Evolutionary conservation across 768 basidiomycete species (phyloP).

Genomic region (Suillus luteus): DNA sequence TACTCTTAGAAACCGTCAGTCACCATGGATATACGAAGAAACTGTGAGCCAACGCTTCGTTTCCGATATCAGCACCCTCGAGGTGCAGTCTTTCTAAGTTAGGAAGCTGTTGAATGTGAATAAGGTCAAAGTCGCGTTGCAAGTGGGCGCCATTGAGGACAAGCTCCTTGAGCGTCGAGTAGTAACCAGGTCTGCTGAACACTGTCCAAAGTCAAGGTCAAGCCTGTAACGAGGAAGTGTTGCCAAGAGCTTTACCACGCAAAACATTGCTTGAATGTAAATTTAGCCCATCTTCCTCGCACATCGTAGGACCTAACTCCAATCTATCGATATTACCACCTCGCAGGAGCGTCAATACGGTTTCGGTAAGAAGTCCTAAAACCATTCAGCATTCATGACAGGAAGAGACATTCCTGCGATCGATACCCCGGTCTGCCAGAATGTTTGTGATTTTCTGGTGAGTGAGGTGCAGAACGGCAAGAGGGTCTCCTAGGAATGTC

Average conservation of each 20-base stretch:
- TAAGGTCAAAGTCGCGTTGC: conserved; percentile 47
- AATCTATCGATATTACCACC: conserved; percentile 46
- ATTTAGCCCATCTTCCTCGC: conserved; percentile 52
- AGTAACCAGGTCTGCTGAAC: conserved; percentile 53
- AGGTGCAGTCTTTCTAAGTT: conserved; percentile 48
- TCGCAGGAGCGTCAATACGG: conserved; percentile 46
- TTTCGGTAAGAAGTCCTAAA: conserved; percentile 50
- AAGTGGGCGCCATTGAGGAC: conserved; percentile 48
- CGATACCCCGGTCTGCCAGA: conserved; percentile 27
- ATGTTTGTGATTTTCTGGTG: conserved; percentile 46
- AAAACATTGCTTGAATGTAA: conserved; percentile 45
- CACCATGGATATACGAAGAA: conserved; percentile 1
- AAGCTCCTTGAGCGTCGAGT: conserved; percentile 51
- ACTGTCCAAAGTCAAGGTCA: conserved; percentile 34
- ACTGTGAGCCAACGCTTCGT: conserved; percentile 53
- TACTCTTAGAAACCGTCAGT: conserved; percentile 40
- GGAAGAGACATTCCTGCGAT: conserved; percentile 32
- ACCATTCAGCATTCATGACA: conserved; percentile 27
- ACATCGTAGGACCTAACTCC: conserved; percentile 48
- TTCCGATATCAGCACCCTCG: conserved; percentile 55
- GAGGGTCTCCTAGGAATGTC: conserved; percentile 8
- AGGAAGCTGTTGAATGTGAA: conserved; percentile 55
- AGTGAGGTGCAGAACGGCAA: conserved; percentile 7
- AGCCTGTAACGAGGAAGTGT: conserved; percentile 6
- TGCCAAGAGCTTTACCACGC: conserved; percentile 36